Evolutionary conservation across 805 yeast species (phyloP), one percentile per base, ranked within the genome.

Genomic region (Kodamaea nitidulidarum): DNA sequence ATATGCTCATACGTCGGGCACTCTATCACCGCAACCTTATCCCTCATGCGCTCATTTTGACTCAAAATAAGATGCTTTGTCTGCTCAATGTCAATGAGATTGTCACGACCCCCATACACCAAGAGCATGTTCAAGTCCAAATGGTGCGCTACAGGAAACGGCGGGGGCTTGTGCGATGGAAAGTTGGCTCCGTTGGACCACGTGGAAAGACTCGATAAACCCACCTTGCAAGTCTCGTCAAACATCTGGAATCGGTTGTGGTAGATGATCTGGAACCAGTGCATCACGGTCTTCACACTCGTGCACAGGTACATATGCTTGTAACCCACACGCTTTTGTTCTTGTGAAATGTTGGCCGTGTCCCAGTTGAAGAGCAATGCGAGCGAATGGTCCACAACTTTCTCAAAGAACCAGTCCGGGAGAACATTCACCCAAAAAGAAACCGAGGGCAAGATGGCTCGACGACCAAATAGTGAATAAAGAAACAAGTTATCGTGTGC

Each of bases 261-360:
- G 20, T 48, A 40, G 15, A 60, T 60, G 26, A 60, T 60, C 39
- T 60, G 65, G 40, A 60, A 60, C 65, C 65, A 60, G 41, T 60
- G 65, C 18, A 50, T 44, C 26, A 60, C 44, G 0, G 58, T 49
- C 38, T 58, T 60, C 17, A 58, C 63, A 4, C 60, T 54, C 2
- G 58, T 47, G 29, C 55, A 54, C 18, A 60, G 54, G 37, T 54
- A 60, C 60, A 60, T 54, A 32, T 58, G 63, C 7, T 57, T 58
- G 36, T 60, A 60, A 4, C 63, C 65, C 4, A 53, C 40, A 22
- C 38, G 40, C 41, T 55, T 58, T 33, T 60, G 65, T n/a, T 35
- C 15, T 5, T 34, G 29, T 15, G 49, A 37, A 9, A 60, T 53
- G 33, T 60, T 60, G 11, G 41, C 28, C 1, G 58, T 52, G 15